Base-by-base conservation (phyloP, 2,329 filamentous ascomycete species). In the Podosphaera aphanis region DNA sequence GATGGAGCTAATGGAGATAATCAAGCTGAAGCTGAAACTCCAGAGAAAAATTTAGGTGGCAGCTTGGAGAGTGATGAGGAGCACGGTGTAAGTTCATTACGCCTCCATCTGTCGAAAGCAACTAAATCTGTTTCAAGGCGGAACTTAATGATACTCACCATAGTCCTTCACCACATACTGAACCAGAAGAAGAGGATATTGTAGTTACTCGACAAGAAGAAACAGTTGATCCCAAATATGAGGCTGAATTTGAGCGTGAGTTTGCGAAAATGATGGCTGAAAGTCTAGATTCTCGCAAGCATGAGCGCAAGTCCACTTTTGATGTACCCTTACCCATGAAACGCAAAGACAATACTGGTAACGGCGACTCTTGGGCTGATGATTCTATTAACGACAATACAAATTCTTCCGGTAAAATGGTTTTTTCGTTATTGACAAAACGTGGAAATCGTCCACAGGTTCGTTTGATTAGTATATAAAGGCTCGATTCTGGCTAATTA, bases 231-330 rank as follows among this genome's bases (percentile, higher is more conserved):
- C 86, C 88, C 0, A 86, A 94, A 63, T 84, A 80, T 36, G 90
- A 98, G 57, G 90, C 88, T 5, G 90, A 98, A 37, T 98, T 98
- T 59, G 92, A 98, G 59, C 83, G 88, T 55, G 90, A 95, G 62
- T 90, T 93, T 61, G 86, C 90, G 33, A 94, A 93, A 62, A 82
- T 98, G 74, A 95, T 98, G 88, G 74, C 86, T 44, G 90, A 98
- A 62, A 94, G 88, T 64, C 66, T 93, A 56, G 90, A 98, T 54
- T 92, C 88, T 3, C 77, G 90, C 55, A 94, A 93, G 56, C 93
- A 93, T 54, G 90, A 98, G 58, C 82, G 90, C 50, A 94, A 93
- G 63, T 77, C 83, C 23, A 71, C 90, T 44, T 94, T 98, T 57
- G 92, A 98, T 60, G 83, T 95, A n/a, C 85, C 92, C 1, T 66